Conservation (phyloP, 2,329 filamentous ascomycete species). For the Aspergillus pseudoterreus region DNA sequence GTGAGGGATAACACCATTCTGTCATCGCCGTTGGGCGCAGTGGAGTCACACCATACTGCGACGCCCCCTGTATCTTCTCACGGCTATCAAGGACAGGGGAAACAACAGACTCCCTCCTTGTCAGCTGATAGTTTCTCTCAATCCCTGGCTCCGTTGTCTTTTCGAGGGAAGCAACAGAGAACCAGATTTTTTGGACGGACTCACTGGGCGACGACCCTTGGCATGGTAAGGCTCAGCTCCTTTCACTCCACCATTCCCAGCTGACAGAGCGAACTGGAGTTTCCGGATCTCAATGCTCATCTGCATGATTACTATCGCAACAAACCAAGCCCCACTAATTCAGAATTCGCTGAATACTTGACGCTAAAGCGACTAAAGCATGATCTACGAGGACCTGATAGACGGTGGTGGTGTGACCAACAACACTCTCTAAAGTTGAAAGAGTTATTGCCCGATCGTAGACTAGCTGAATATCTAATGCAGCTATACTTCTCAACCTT, state of each 20-base stretch:
- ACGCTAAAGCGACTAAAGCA: constrained; percentile 1
- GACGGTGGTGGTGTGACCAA: not conserved
- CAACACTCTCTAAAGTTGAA: not conserved
- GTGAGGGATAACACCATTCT: not conserved
- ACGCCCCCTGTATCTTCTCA: not conserved
- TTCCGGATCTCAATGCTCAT: constrained; percentile 2
- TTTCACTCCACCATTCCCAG: not conserved
- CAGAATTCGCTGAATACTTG: not conserved
- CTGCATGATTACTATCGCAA: not conserved
- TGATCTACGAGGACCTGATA: not conserved
- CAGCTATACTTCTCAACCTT: not conserved
- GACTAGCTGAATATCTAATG: not conserved
- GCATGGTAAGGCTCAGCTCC: not conserved
- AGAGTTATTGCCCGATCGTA: not conserved
- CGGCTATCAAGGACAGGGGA: not conserved
- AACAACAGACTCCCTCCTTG: not conserved
- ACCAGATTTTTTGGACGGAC: constrained; percentile 1
- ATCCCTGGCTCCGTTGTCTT: not conserved
- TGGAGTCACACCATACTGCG: not conserved
- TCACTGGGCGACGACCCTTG: constrained; percentile 1
- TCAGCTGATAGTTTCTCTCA: not conserved
- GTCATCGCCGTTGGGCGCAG: not conserved
- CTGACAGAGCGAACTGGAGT: not conserved
- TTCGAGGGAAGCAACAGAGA: constrained; percentile 1
- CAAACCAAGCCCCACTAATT: not conserved